Percentiles rank a stretch among this genome's conserved stretches.
Conservation (phyloP, 225 moss, liverwort and hornwort species). For the Pseudisothecium myosuroides region DNA sequence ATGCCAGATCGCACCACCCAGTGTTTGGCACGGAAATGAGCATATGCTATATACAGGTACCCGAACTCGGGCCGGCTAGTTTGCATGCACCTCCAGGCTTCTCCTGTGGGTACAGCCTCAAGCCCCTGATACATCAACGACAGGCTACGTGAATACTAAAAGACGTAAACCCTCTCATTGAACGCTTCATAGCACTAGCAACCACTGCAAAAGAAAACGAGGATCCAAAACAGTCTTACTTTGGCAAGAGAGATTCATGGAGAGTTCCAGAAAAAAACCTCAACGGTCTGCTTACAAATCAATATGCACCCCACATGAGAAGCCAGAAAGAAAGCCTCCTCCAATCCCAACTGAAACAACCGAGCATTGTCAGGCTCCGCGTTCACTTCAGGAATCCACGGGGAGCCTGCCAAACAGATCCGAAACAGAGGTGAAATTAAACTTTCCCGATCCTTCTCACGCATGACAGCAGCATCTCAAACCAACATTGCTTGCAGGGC, state of each 20-base stretch:
- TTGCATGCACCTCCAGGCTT: conserved; percentile 64
- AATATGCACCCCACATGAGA: conserved; percentile 50
- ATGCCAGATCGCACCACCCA: conserved; percentile 93
- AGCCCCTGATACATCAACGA: conserved; percentile 27
- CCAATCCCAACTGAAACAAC: conserved; percentile 63
- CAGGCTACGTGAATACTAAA: not conserved
- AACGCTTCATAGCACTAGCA: not conserved
- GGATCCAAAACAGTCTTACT: not conserved
- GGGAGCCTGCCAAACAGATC: conserved; percentile 24
- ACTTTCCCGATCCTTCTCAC: not conserved
- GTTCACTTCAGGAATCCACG: conserved; percentile 20
- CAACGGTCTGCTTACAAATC: conserved; percentile 31
- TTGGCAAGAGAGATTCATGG: not conserved
- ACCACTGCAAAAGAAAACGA: too few species aligned
- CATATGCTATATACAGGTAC: conserved; percentile 56
- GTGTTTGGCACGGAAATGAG: conserved; percentile 59
- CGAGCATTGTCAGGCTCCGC: conserved; percentile 19
- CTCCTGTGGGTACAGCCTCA: conserved; percentile 26
- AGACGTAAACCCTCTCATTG: not conserved
- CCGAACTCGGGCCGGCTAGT: conserved; percentile 35
- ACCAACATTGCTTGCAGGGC: not conserved
- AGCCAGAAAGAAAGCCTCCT: conserved; percentile 80
- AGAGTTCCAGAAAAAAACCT: conserved; percentile 10
- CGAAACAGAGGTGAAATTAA: not conserved
- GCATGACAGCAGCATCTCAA: not conserved